These are phyloP conservation scores for Eimeria zaria DNA, from an alignment of 169 alveolate species.

Conservation along the genomic window DNA sequence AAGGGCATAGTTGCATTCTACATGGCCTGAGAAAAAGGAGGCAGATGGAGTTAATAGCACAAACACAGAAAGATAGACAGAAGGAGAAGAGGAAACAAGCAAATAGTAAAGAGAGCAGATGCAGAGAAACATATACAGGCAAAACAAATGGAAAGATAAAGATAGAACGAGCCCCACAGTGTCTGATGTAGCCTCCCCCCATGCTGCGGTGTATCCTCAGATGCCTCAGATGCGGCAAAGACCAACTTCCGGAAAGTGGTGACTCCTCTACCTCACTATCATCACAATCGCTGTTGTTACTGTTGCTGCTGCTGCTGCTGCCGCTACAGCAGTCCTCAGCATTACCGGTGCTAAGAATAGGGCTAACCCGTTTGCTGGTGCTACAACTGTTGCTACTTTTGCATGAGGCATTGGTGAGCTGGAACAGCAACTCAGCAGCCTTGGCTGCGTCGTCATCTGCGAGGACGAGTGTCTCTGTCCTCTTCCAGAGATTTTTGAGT, in stretches of 20 bases:
- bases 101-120: not conserved
- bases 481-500: not conserved
- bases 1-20: too few species aligned
- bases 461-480: constrained; percentile 10
- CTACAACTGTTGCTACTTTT: not conserved
- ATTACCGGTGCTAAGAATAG: not conserved
- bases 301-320: not conserved
- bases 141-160: not conserved
- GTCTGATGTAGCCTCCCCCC: constrained; percentile 35
- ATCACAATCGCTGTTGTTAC: not conserved
- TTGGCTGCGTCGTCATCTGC: constrained; percentile 14
- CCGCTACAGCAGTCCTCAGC: not conserved
- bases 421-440: constrained; percentile 23
- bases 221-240: constrained; percentile 6
- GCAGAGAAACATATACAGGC: not conserved
- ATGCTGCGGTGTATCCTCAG: constrained; percentile 28
- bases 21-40: not conserved
- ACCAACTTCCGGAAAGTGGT: not conserved
- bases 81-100: not conserved
- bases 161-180: not conserved
- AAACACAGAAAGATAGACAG: not conserved
- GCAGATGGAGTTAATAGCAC: not conserved
- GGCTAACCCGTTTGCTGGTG: not conserved
- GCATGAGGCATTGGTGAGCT: constrained; percentile 1
- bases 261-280: not conserved